phyloP scores from a whole-genome alignment of 345 rosid genomes.

The Camelina laxa region DNA sequence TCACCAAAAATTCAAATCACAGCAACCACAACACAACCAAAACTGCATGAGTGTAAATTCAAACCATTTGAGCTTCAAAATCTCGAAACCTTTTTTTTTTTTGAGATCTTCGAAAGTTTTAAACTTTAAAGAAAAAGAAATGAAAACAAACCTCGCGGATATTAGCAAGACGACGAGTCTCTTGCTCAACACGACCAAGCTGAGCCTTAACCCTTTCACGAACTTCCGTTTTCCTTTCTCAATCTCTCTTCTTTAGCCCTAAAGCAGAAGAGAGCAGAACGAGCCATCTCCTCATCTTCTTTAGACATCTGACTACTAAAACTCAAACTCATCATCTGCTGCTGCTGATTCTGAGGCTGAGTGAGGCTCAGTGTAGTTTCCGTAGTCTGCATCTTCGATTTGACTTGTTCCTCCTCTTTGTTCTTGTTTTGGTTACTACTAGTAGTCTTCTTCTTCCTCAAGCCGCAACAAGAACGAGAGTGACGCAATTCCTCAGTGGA shows the following conservation, averaged over 20 bases:
- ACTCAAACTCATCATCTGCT: constrained; percentile 60
- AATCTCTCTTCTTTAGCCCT: constrained; percentile 98
- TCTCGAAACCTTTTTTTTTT: background rate
- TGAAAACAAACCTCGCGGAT: constrained; percentile 73
- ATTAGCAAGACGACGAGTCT: constrained; percentile 74
- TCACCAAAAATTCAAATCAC: background rate
- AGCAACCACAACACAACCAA: background rate
- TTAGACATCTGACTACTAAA: constrained; percentile 83
- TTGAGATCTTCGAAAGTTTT: constrained; percentile 9
- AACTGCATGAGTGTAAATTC: constrained; percentile 24
- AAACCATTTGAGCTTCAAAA: background rate
- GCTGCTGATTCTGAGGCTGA: constrained; percentile 46
- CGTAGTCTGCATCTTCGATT: constrained; percentile 43
- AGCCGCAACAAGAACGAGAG: constrained; percentile 44
- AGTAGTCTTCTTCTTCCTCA: constrained; percentile 34
- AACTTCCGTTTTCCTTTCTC: constrained; percentile 87
- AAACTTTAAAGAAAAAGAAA: background rate
- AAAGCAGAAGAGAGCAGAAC: constrained; percentile 87
- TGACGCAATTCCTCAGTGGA: constrained; percentile 46
- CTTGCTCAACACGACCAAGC: constrained; percentile 85
- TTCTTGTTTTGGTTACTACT: constrained; percentile 7
- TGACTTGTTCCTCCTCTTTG: constrained; percentile 29
- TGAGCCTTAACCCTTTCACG: constrained; percentile 83
- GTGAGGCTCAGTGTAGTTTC: constrained; percentile 45
- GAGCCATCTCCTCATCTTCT: constrained; percentile 95